Base-by-base conservation (phyloP, 208 protist species). In the Lotmaria passim region DNA sequence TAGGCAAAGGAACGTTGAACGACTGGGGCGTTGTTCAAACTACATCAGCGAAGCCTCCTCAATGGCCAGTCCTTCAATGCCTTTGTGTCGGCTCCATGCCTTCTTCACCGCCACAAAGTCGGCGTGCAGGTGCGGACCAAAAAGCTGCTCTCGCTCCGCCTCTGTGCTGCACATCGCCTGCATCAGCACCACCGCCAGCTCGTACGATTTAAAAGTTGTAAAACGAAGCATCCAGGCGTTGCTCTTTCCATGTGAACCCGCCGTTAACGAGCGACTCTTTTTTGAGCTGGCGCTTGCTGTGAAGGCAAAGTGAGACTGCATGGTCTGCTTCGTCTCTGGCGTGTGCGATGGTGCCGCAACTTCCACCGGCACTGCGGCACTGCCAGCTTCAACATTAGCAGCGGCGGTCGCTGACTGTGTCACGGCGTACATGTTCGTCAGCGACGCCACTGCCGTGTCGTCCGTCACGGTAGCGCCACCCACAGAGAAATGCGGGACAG, bases 111-210 rank as follows among this genome's bases (percentile, higher is more conserved):
- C 2, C 17, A 23, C 28, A 12, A 69, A 47, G 31, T 61, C 51
- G 0, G 0, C 26, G 8, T n/a, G 17, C 50, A 59, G 21, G 14
- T 60, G 19, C 3, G n/a, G 19, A 0, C 1, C 5, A 14, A 61
- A 60, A 11, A 69, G 24, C 1, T 14, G 38, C 17, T 50, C n/a
- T 15, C 24, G 33, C 7, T 23, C 33, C 2, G 7, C 30, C 3
- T 15, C n/a, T 23, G 53, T 12, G n/a, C 6, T 7, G n/a, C 30
- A 17, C 46, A 63, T 56, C 31, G 7, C 30, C 21, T 24, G 44
- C 56, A 72, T 0, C 7, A 64, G 19, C 53, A 38, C 26, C 57
- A 72, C 12, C 26, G 66, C 51, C 36, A 65, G 21, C 53, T 72
- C 66, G 39, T 58, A 72, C 0, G 43, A 59, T 11, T 56, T 36